Percentiles rank a stretch among this genome's conserved stretches.
Conservation (phyloP, 257 asterid genomes). For the Echium plantagineum region DNA sequence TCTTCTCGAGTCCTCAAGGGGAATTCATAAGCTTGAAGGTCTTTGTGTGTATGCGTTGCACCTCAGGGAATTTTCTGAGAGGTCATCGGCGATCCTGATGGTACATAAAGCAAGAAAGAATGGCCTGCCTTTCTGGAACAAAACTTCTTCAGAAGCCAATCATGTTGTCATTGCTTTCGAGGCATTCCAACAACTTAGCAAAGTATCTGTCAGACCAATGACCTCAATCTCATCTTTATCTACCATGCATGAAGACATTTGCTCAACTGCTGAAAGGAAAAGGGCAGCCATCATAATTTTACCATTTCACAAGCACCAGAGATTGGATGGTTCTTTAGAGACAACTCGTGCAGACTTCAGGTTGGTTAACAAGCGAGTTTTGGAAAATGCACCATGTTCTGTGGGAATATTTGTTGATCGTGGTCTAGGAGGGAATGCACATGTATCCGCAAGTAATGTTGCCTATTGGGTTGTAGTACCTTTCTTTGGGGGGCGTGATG, state of each 20-base stretch:
- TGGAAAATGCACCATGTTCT: conserved; percentile 32
- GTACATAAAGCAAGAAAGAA: conserved; percentile 48
- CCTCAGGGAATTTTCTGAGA: conserved; percentile 46
- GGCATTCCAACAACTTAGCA: conserved; percentile 37
- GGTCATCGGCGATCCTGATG: conserved; percentile 48
- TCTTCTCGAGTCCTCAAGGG: conserved; percentile 48
- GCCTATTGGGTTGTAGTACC: conserved; percentile 23
- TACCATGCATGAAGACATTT: conserved; percentile 45
- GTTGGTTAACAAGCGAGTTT: conserved; percentile 28
- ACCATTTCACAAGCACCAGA: conserved; percentile 45
- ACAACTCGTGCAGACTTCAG: conserved; percentile 29
- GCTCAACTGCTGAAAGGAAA: conserved; percentile 26
- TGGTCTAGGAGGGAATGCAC: conserved; percentile 41
- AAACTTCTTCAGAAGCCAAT: conserved; percentile 13
- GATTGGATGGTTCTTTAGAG: conserved; percentile 40
- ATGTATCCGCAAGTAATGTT: conserved; percentile 42
- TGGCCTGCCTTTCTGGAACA: conserved; percentile 45
- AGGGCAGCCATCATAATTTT: conserved; percentile 25
- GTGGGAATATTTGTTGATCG: conserved; percentile 43
- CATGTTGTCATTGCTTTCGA: conserved; percentile 44
- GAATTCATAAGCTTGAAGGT: conserved; percentile 30
- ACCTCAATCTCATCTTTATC: conserved; percentile 40
- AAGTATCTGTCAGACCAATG: conserved; percentile 38
- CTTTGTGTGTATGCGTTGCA: conserved; percentile 57
- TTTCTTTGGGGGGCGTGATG: conserved; percentile 54